Percentiles rank a stretch among this genome's conserved stretches.
Evolutionary conservation across 306 rosid species (phyloP).

Genomic region (Cyamopsis tetragonoloba): DNA sequence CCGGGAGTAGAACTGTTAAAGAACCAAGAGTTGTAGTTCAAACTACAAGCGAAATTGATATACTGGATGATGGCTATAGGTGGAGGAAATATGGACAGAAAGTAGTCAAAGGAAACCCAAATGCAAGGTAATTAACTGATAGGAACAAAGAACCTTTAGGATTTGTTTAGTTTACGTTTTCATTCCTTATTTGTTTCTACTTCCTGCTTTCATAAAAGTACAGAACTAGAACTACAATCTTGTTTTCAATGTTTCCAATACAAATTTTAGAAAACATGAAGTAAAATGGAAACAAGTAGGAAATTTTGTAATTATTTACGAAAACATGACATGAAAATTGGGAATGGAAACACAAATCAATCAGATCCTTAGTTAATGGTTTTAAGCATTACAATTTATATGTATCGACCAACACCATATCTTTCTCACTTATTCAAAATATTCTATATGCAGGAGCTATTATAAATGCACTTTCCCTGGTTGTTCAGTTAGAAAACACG

Average conservation of each 20-base stretch:
- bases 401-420: not conserved
- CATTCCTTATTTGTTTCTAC: no score
- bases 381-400: not conserved
- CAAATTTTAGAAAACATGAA: no score
- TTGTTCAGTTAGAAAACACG: constrained; percentile 90
- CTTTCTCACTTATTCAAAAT: constrained; percentile 8
- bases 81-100: constrained; percentile 99
- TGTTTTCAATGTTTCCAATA: no score
- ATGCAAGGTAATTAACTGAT: constrained; percentile 63
- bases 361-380: not conserved
- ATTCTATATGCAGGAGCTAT: constrained; percentile 64
- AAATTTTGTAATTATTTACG: no score
- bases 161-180: no score
- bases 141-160: not conserved
- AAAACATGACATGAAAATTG: no score
- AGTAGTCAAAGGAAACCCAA: constrained; percentile 97
- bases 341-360: no score
- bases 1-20: constrained; percentile 71
- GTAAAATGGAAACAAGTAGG: no score
- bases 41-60: constrained; percentile 91
- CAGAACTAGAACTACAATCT: no score
- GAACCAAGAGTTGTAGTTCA: constrained; percentile 99
- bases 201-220: no score
- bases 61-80: constrained; percentile 90
- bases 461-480: constrained; percentile 82